Percentiles rank a stretch among this genome's conserved stretches.
phyloP scores from a whole-genome alignment of 2,329 filamentous ascomycete species.

The Hirsutella minnesotensis region DNA sequence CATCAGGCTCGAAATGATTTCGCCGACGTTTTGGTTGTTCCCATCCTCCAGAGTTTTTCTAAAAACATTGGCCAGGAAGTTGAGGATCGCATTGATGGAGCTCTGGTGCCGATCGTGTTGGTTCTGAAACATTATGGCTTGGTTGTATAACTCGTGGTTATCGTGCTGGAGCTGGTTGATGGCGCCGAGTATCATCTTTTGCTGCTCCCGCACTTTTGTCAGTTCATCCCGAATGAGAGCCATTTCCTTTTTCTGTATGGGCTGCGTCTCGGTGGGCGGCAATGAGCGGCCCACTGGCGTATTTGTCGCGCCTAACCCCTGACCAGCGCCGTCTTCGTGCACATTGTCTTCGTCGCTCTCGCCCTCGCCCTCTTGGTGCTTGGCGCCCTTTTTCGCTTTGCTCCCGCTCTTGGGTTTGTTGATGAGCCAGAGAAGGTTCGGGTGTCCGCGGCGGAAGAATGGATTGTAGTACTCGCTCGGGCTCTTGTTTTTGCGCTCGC shows the following conservation, averaged over 20 bases:
- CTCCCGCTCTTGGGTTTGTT: slow-evolving; percentile 80
- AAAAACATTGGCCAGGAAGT: slow-evolving; percentile 93
- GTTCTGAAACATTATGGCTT: slow-evolving; percentile 79
- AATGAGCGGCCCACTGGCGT: slow-evolving; percentile 18
- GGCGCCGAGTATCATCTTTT: slow-evolving; percentile 72
- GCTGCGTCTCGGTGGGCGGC: slow-evolving; percentile 32
- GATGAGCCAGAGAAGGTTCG: slow-evolving; percentile 89
- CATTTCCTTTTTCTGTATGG: slow-evolving; percentile 60
- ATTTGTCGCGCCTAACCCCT: slow-evolving; percentile 9
- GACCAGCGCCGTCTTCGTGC: slow-evolving; percentile 25
- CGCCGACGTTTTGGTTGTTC: slow-evolving; percentile 63
- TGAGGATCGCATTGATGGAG: slow-evolving; percentile 96
- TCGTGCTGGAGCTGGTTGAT: slow-evolving; percentile 73
- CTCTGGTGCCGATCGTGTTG: slow-evolving; percentile 95
- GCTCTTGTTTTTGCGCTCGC: slow-evolving; percentile 93
- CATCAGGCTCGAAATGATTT: slow-evolving; percentile 70
- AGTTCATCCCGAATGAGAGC: slow-evolving; percentile 69
- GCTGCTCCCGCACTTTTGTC: slow-evolving; percentile 70
- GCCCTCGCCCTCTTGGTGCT: slow-evolving; percentile 58
- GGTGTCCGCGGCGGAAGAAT: slow-evolving; percentile 87
- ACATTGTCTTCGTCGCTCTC: slow-evolving; percentile 44
- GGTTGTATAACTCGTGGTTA: slow-evolving; percentile 77
- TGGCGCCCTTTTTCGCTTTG: slow-evolving; percentile 43
- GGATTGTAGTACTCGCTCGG: slow-evolving; percentile 97
- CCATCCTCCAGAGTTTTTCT: slow-evolving; percentile 82